Base-by-base conservation (phyloP, 768 basidiomycete genomes). In the Lepiota subincarnata region DNA sequence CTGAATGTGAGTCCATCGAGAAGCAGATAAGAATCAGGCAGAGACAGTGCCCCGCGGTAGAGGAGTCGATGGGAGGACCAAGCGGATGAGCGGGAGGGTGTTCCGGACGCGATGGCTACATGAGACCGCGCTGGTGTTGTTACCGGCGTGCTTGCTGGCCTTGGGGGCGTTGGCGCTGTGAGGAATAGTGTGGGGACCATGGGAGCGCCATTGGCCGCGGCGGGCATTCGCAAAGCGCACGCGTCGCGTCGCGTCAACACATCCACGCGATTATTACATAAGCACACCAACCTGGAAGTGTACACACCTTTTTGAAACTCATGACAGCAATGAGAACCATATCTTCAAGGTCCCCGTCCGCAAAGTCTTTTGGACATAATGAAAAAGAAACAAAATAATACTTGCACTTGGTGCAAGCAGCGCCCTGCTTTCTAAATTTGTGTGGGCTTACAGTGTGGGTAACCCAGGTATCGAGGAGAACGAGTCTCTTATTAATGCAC, bases 1-100 rank as follows among this genome's bases (percentile, higher is more conserved):
- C 78, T 74, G 61, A 91, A 90, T 1, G 85, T 85, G 16, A 91
- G 64, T 5, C 89, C 89, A 60, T 91, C 89, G 31, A 91, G 79
- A 2, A 78, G 70, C 18, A 90, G 69, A 45, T 86, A 70, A 0
- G 89, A 90, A 60, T 89, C 88, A 5, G 86, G 84, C 0, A 90
- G 66, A 1, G 86, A 83, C 7, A 91, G 73, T 0, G 87, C 79
- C 6, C 89, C 89, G 47, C 89, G 83, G 62, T 89, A 91, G 20
- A 91, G 77, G 0, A 89, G 76, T 37, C 89, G 84, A 57, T 79
- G 72, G 10, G 62, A 56, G 1, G 59, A 38, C 13, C 60, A 37
- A 19, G 52, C 44, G 36, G 58, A 56, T 19, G 36, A 43, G 26
- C 48, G 51, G 16, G 62, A 46, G n/a, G 52, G 50, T 36, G 42